Conservation (phyloP, 2,329 filamentous ascomycete species). For the Simplicillium sp. region DNA sequence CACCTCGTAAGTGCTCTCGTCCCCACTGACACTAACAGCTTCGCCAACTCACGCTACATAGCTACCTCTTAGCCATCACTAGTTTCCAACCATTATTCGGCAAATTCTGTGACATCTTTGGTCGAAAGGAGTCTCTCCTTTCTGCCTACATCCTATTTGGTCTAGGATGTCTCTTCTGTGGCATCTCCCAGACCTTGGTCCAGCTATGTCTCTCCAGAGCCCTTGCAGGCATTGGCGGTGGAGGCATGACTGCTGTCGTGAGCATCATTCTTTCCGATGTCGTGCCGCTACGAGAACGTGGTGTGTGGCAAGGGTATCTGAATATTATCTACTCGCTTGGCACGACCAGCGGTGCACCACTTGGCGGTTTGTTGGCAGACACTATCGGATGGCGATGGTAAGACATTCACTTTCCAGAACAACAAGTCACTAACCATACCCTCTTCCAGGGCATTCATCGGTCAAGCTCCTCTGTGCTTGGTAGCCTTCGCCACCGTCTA, state of each 20-base stretch:
- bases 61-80: slow-evolving; percentile 65
- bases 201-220: slow-evolving; percentile 56
- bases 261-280: slow-evolving; percentile 60
- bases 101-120: slow-evolving; percentile 62
- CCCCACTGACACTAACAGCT: background rate
- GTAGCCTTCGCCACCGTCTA: slow-evolving; percentile 56
- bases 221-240: slow-evolving; percentile 50
- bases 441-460: slow-evolving; percentile 52
- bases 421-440: slow-evolving; percentile 5
- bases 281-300: slow-evolving; percentile 58
- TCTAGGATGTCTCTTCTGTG: slow-evolving; percentile 53
- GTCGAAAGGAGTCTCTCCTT: slow-evolving; percentile 55
- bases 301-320: slow-evolving; percentile 63
- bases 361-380: slow-evolving; percentile 65
- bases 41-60: slow-evolving; percentile 12
- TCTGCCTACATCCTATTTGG: slow-evolving; percentile 57
- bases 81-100: slow-evolving; percentile 69
- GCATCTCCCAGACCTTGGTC: slow-evolving; percentile 51
- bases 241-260: slow-evolving; percentile 62
- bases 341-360: slow-evolving; percentile 57
- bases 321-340: slow-evolving; percentile 65
- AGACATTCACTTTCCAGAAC: slow-evolving; percentile 11
- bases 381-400: slow-evolving; percentile 67
- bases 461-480: slow-evolving; percentile 59
- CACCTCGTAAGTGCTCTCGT: slow-evolving; percentile 21